Evolutionary conservation across 1,284 basidiomycete genomes (phyloP).

Genomic region (Heterobasidion annosum): DNA sequence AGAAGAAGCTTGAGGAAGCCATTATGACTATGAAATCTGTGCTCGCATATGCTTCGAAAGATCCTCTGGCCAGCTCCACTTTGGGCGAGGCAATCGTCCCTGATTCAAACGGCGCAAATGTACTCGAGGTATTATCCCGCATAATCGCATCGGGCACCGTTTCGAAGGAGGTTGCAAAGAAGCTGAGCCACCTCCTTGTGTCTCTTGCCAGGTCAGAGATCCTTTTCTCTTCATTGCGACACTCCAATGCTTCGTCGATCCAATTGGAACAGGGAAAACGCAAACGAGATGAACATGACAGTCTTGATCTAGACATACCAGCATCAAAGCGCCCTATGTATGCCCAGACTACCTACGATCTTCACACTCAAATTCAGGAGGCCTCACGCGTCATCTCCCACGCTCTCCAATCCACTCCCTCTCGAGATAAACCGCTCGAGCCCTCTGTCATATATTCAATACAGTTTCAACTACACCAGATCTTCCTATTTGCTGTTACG

Average conservation of each 20-base stretch:
- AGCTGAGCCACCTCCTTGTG: constrained; percentile 50
- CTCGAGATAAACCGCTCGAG: constrained; percentile 28
- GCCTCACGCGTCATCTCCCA: constrained; percentile 46
- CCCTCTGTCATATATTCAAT: constrained; percentile 52
- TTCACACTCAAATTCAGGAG: constrained; percentile 43
- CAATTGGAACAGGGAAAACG: constrained; percentile 59
- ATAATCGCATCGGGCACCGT: constrained; percentile 39
- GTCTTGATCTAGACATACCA: constrained; percentile 19
- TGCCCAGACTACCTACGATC: constrained; percentile 20
- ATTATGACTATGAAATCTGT: constrained; percentile 54
- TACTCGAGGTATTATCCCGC: constrained; percentile 44
- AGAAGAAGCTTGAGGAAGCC: constrained; percentile 44
- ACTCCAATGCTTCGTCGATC: constrained; percentile 47
- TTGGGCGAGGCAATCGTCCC: constrained; percentile 42
- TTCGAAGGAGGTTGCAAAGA: constrained; percentile 39
- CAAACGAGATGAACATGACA: constrained; percentile 42
- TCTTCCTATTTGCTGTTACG: constrained; percentile 67
- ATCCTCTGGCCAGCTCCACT: constrained; percentile 42
- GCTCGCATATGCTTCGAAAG: constrained; percentile 44
- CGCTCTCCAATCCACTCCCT: constrained; percentile 29
- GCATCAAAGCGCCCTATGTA: constrained; percentile 30
- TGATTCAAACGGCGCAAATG: constrained; percentile 33
- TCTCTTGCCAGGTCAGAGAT: constrained; percentile 52
- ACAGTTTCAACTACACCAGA: constrained; percentile 58
- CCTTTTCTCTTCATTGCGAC: constrained; percentile 54